These are phyloP conservation scores for Hypoxylon sp. DNA, from an alignment of 2,329 filamentous ascomycete species.

Conservation along the genomic window DNA sequence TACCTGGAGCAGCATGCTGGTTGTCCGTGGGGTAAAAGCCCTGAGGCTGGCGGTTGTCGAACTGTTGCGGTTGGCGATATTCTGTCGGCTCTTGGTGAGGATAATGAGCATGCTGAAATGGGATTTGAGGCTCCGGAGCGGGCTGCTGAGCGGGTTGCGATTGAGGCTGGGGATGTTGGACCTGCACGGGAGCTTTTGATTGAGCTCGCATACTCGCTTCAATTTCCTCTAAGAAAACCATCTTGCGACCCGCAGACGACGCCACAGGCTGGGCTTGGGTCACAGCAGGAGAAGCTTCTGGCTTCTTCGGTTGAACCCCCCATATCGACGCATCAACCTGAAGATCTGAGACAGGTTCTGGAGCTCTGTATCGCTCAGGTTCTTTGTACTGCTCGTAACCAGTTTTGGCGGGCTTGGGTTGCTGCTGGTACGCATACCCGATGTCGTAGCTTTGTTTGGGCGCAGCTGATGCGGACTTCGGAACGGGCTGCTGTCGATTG, in stretches of 20 bases:
- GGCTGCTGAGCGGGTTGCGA: slow-evolving; percentile 40
- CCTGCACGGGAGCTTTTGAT: slow-evolving; percentile 55
- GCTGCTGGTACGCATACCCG: slow-evolving; percentile 50
- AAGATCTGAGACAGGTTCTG: slow-evolving; percentile 85
- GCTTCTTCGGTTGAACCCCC: slow-evolving; percentile 75
- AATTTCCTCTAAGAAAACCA: slow-evolving; percentile 96
- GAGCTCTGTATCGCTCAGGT: slow-evolving; percentile 85
- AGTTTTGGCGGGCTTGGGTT: slow-evolving; percentile 71
- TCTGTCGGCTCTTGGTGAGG: slow-evolving; percentile 42
- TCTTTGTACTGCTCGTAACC: slow-evolving; percentile 94
- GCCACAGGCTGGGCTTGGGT: slow-evolving; percentile 25
- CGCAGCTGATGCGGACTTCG: slow-evolving; percentile 52
- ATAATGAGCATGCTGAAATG: slow-evolving; percentile 41
- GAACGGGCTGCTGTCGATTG: slow-evolving; percentile 73
- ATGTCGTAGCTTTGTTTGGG: slow-evolving; percentile 47
- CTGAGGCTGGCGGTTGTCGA: slow-evolving; percentile 40
- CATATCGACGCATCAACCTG: slow-evolving; percentile 94
- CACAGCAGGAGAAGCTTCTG: slow-evolving; percentile 42
- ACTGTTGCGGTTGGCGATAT: slow-evolving; percentile 41
- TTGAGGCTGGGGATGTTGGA: slow-evolving; percentile 48
- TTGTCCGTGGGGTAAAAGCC: slow-evolving; percentile 40
- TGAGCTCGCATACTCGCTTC: slow-evolving; percentile 89
- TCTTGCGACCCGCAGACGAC: slow-evolving; percentile 67
- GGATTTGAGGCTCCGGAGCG: slow-evolving; percentile 33
- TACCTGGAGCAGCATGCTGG: slow-evolving; percentile 42